Conservation (phyloP, 2,329 filamentous ascomycete species). For the Ceratocystis ficicola region DNA sequence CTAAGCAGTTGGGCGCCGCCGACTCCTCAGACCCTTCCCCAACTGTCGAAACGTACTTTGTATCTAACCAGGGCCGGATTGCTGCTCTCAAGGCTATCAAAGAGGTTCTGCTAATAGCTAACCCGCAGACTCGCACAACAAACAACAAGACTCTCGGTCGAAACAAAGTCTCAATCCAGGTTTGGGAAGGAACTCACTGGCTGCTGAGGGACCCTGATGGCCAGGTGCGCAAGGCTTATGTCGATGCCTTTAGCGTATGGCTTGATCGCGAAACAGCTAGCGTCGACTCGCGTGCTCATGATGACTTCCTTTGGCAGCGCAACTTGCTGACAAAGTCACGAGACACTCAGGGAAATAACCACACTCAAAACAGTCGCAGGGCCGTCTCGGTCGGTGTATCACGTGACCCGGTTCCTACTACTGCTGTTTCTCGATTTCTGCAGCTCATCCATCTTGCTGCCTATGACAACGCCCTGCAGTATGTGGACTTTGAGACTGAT, state of each 20-base stretch:
- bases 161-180: constrained; percentile 62
- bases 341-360: constrained; percentile 25
- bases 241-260: constrained; percentile 74
- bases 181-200: constrained; percentile 97
- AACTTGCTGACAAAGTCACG: constrained; percentile 30
- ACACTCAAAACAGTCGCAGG: constrained; percentile 37
- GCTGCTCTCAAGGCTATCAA: constrained; percentile 69
- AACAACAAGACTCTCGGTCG: constrained; percentile 54
- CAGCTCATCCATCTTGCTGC: constrained; percentile 71
- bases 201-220: constrained; percentile 68
- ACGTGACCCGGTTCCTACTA: constrained; percentile 36
- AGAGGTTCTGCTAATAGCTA: constrained; percentile 70
- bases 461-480: constrained; percentile 77
- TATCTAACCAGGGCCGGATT: constrained; percentile 43
- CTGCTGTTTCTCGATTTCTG: constrained; percentile 55
- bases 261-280: constrained; percentile 64
- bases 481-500: constrained; percentile 58
- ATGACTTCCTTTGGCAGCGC: constrained; percentile 40
- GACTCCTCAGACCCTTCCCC: constrained; percentile 34
- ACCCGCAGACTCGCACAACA: constrained; percentile 48
- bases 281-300: constrained; percentile 49
- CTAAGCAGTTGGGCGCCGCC: constrained; percentile 24
- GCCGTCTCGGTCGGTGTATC: constrained; percentile 56
- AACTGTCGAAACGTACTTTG: constrained; percentile 41
- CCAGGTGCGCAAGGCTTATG: constrained; percentile 71